phyloP scores from a whole-genome alignment of 805 yeast genomes.

The Yamadazyma sp. region DNA sequence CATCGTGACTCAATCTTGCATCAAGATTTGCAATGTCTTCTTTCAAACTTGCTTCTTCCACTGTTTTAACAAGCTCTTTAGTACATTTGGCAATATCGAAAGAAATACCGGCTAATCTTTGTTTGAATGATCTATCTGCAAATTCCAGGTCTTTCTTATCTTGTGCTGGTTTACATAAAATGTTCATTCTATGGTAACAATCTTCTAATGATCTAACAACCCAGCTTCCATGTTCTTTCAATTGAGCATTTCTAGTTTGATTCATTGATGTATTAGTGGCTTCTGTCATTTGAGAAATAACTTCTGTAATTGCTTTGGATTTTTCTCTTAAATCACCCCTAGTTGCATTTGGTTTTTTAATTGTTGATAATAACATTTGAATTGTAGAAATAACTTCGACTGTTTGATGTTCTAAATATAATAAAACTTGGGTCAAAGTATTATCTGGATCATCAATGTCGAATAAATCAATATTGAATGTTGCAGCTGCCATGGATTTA shows the following conservation, averaged over 20 bases:
- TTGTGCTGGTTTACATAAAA: slow-evolving; percentile 50
- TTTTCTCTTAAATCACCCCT: slow-evolving; percentile 70
- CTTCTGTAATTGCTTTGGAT: slow-evolving; percentile 71
- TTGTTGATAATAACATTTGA: slow-evolving; percentile 73
- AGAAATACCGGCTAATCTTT: slow-evolving; percentile 91
- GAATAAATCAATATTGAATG: slow-evolving; percentile 70
- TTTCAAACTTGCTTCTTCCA: slow-evolving; percentile 87
- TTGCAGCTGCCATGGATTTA: slow-evolving; percentile 48
- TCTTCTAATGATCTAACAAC: slow-evolving; percentile 84
- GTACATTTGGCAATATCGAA: slow-evolving; percentile 96
- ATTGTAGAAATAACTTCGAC: slow-evolving; percentile 88
- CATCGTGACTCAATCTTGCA: slow-evolving; percentile 48
- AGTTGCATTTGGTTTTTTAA: slow-evolving; percentile 72
- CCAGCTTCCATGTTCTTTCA: slow-evolving; percentile 89
- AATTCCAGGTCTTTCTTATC: slow-evolving; percentile 50
- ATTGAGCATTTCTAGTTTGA: slow-evolving; percentile 78
- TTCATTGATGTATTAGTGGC: slow-evolving; percentile 87
- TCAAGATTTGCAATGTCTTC: slow-evolving; percentile 83
- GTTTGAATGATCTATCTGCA: slow-evolving; percentile 88
- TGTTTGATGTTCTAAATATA: slow-evolving; percentile 90
- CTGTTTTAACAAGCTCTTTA: slow-evolving; percentile 91
- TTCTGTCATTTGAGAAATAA: slow-evolving; percentile 82
- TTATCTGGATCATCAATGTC: slow-evolving; percentile 87
- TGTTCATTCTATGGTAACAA: slow-evolving; percentile 79
- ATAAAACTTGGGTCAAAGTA: slow-evolving; percentile 76